phyloP scores from a whole-genome alignment of 805 yeast genomes.

The Zygoascus flipseniorum region DNA sequence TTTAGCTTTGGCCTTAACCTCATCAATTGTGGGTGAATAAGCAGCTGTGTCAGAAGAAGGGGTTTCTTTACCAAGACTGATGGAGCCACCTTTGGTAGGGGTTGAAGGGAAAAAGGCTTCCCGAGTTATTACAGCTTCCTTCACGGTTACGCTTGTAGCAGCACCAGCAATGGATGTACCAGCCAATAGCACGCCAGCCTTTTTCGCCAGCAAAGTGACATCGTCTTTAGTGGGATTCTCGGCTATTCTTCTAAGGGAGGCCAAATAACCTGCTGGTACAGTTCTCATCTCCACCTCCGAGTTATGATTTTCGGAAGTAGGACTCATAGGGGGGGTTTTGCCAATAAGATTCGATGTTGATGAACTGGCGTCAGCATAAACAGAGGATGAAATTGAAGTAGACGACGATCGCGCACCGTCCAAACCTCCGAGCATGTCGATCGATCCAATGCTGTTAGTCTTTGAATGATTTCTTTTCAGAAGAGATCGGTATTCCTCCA shows the following conservation, averaged over 20 bases:
- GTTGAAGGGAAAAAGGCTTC: neutral
- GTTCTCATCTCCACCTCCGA: slow-evolving; percentile 18
- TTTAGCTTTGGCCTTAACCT: slow-evolving; percentile 16
- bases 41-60: neutral
- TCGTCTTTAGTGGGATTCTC: slow-evolving; percentile 26
- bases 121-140: neutral
- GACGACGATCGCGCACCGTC: neutral
- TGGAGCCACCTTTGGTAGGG: neutral
- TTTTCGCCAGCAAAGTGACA: slow-evolving; percentile 19
- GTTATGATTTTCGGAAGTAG: neutral
- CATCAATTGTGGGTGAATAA: slow-evolving; percentile 1
- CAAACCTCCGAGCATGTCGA: neutral
- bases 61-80: neutral
- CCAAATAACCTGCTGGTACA: slow-evolving; percentile 26
- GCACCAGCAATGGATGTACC: neutral
- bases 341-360: neutral
- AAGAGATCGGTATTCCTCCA: slow-evolving; percentile 35
- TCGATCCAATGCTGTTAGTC: slow-evolving; percentile 5
- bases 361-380: neutral
- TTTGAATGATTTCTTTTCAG: slow-evolving; percentile 18
- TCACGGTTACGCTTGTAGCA: slow-evolving; percentile 1
- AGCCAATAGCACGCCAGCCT: slow-evolving; percentile 10
- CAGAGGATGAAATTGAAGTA: neutral
- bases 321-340: neutral
- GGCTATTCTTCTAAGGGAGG: slow-evolving; percentile 22